Evolutionary conservation across 768 basidiomycete genomes (phyloP).

Genomic region (Mycena sanguinolenta): DNA sequence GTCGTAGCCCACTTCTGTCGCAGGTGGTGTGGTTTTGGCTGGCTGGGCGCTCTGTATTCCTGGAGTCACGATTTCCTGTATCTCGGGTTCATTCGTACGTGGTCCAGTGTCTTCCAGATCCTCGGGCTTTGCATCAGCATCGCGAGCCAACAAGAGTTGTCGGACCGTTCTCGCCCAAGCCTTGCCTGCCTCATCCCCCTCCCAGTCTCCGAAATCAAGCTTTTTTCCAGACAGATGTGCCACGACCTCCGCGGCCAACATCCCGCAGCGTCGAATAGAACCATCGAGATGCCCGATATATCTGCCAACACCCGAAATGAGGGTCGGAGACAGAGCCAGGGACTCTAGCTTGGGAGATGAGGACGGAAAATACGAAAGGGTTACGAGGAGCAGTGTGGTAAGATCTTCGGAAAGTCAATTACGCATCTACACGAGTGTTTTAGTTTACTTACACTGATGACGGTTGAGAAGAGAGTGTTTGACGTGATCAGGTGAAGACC

Average conservation of each 20-base stretch:
- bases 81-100: slow-evolving; percentile 16
- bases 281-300: slow-evolving; percentile 87
- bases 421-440: neutral
- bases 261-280: slow-evolving; percentile 87
- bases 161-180: slow-evolving; percentile 76
- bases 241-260: slow-evolving; percentile 90
- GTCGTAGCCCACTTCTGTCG: slow-evolving; percentile 61
- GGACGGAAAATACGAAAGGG: slow-evolving; percentile 70
- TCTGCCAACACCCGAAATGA: slow-evolving; percentile 76
- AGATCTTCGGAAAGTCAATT: slow-evolving; percentile 64
- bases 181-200: slow-evolving; percentile 76
- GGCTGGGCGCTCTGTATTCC: slow-evolving; percentile 29
- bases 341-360: slow-evolving; percentile 59
- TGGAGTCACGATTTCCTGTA: slow-evolving; percentile 27
- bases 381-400: slow-evolving; percentile 77
- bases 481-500: slow-evolving; percentile 85
- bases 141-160: slow-evolving; percentile 60
- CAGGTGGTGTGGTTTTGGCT: slow-evolving; percentile 36
- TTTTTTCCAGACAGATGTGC: slow-evolving; percentile 73
- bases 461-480: slow-evolving; percentile 81
- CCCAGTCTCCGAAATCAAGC: slow-evolving; percentile 88
- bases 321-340: slow-evolving; percentile 66
- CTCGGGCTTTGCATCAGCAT: slow-evolving; percentile 62
- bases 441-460: slow-evolving; percentile 75
- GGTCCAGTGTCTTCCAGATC: slow-evolving; percentile 29